Evolutionary conservation across 108 stramenopile species (phyloP), one percentile per base, ranked within the genome.

Genomic region (Skeletonema grethae): DNA sequence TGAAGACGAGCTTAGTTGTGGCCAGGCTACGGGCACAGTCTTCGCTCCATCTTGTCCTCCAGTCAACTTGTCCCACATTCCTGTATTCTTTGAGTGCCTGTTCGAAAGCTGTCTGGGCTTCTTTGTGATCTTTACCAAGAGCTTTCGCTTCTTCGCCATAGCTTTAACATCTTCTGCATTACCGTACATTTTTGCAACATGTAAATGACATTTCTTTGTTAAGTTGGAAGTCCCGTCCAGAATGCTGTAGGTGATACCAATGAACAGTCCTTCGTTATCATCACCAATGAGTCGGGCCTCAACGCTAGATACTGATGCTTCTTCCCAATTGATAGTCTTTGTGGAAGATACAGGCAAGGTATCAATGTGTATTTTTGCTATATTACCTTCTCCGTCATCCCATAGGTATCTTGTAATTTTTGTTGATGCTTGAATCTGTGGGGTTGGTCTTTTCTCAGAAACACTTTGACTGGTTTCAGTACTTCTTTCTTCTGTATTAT

Each of bases 291-390:
- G 73, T 4, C 61, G 73, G 9, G 83, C 85, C 25, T 68, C 56
- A 0, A 87, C 88, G 38, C 72, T 79, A 18, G 57, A 55, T 18
- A 83, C 71, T 12, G 34, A 35, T 30, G 76, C 70, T 41, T 86
- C 82, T 65, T 82, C 70, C 84, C 86, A 88, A 31, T 71, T 55
- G 0, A 80, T 67, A 20, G 59, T 78, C 28, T 57, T 60, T 35
- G 74, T 58, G 18, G 81, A 61, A 35, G 65, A 48, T 13, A 60
- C 30, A 12, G 93, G 93, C 61, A 94, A 72, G 6, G 48, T 66
- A 59, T 94, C 93, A 32, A 94, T 87, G 29, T 88, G 90, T 55
- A 94, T 88, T 16, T 84, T 88, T 12, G 83, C 90, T 34, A 88
- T 74, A 41, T 87, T 84, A 24, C 72, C 67, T 62, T 84, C 70